Percentiles rank a stretch among this genome's conserved stretches.
Evolutionary conservation across 345 rosid species (phyloP).

Genomic region (Tarenaya hassleriana): DNA sequence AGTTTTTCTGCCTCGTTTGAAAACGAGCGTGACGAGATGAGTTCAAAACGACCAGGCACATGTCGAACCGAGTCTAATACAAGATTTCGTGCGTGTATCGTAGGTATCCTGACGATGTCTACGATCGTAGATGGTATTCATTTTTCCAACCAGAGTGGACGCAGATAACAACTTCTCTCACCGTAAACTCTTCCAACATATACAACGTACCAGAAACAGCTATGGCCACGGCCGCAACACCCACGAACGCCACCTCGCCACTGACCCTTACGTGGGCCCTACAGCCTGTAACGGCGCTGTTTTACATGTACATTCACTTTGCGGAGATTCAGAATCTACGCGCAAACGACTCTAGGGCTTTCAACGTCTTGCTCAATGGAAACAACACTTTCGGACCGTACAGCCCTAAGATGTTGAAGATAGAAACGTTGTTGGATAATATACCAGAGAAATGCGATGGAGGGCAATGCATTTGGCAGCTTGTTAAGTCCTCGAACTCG

Average conservation of each 20-base stretch:
- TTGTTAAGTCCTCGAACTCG: conserved; percentile 24
- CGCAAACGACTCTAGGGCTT: conserved; percentile 37
- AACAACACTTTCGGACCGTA: conserved; percentile 28
- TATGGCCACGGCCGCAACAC: conserved; percentile 13
- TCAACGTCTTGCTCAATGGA: conserved; percentile 38
- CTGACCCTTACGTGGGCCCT: conserved; percentile 17
- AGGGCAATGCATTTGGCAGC: conserved; percentile 24
- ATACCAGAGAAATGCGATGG: conserved; percentile 22
- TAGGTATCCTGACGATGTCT: neutral
- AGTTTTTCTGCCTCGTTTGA: too few relatives aligned
- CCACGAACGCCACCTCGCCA: neutral
- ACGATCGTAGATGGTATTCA: too few relatives aligned
- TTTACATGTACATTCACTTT: conserved; percentile 35
- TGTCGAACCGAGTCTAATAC: too few relatives aligned
- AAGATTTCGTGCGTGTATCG: too few relatives aligned
- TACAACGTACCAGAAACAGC: too few relatives aligned
- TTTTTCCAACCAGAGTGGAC: too few relatives aligned
- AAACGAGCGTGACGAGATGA: too few relatives aligned
- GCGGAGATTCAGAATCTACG: conserved; percentile 38
- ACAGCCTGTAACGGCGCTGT: conserved; percentile 13
- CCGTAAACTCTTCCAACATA: too few relatives aligned
- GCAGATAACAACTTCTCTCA: too few relatives aligned
- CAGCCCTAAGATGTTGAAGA: conserved; percentile 23
- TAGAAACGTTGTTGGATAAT: conserved; percentile 16
- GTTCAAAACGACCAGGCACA: too few relatives aligned